Base-by-base conservation (phyloP, 441 rosid species). In the Arabidopsis hybrid region DNA sequence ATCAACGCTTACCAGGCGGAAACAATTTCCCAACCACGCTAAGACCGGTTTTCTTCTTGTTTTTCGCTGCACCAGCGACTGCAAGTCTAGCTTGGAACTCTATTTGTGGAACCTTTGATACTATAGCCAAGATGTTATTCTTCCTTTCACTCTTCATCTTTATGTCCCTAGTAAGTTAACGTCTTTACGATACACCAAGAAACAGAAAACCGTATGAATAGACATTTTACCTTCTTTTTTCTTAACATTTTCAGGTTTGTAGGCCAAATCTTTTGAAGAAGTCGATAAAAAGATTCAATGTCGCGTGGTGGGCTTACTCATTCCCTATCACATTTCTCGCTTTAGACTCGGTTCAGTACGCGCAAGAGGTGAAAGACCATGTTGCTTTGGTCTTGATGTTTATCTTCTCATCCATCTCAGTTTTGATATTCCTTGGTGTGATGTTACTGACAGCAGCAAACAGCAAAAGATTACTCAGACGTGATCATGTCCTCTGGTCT, bases 271-370 rank as follows among this genome's bases (percentile, higher is more conserved):
- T 89, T 32, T 79, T 82, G 73, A 85, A 81, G 85, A 88, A 86
- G 79, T 81, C 92, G 0, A 80, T 79, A 81, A 87, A 75, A 77
- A 86, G 81, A 82, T 89, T 88, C 80, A 81, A 82, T 67, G 83
- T 89, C 4, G 85, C 87, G 8, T 86, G 88, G 92, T 89, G 91
- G 88, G 87, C 87, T 62, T 87, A 86, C 73, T 87, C 92, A 4
- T 87, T 85, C 66, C 74, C 89, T 0, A 40, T 81, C 8, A 86
- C 88, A 6, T 82, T 86, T 76, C 83, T 87, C 6, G 85, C 92
- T 11, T 71, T 85, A 29, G 84, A 84, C 67, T 79, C 92, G 0
- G 72, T 58, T 42, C 84, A 83, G 39, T 85, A 89, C 38, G 90
- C 89, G 10, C 69, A 82, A 45, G 84, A 83, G 61, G 78, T 84